Conservation (phyloP, 192 early-diverging fungal species). For the Gonapodya sp. region DNA sequence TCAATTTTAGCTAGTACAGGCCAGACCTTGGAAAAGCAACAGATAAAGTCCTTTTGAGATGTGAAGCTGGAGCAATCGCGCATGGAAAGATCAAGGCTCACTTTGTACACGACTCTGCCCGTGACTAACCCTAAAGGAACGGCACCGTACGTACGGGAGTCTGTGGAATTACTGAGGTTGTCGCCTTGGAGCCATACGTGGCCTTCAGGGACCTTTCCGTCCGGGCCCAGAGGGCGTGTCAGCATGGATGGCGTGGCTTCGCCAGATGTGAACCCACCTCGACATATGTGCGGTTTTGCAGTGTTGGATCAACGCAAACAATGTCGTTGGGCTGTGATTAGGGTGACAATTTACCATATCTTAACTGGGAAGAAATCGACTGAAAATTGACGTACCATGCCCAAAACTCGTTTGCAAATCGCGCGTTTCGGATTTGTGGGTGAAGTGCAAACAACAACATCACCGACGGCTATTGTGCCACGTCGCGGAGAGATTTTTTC, state of each 20-base stretch:
- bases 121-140: background rate
- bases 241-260: no score
- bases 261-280: no score
- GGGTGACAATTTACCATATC: no score
- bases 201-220: conserved; percentile 3
- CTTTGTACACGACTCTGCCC: background rate
- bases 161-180: background rate
- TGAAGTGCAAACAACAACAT: background rate
- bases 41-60: no score
- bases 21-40: no score
- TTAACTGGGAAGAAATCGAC: background rate
- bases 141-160: background rate
- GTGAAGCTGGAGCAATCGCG: no score
- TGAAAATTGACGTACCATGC: background rate
- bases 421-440: background rate
- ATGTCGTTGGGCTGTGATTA: background rate
- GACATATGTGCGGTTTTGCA: background rate
- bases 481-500: background rate
- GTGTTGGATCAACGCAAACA: background rate
- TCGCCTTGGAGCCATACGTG: background rate
- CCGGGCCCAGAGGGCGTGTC: no score
- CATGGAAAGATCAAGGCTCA: background rate
- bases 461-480: background rate
- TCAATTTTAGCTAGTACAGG: no score
- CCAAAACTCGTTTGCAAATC: background rate